Evolutionary conservation across 2,329 filamentous ascomycete genomes (phyloP), one percentile per base, ranked within the genome.

Genomic region (Diaporthe nobilis): DNA sequence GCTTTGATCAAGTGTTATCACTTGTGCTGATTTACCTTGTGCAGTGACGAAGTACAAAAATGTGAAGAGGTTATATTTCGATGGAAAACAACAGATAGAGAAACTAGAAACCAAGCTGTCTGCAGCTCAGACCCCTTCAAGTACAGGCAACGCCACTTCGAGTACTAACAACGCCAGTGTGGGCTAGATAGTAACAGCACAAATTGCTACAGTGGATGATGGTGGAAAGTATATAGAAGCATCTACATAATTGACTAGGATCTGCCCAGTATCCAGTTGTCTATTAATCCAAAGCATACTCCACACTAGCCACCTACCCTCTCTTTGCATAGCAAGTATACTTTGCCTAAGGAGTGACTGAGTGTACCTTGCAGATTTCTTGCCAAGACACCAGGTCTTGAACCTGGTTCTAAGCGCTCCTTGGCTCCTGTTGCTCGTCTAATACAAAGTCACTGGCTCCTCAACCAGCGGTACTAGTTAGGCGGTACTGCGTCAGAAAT

Each of bases 51-150:
- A 98, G 86, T 98, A 98, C 83, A 97, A 97, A 83, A 98, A 98
- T 82, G 96, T 99, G 74, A 99, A 98, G 87, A 93, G 95, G 73
- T 94, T 98, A 80, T 99, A 98, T 83, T 98, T 98, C 83, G 97
- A 98, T 78, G 95, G 96, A 81, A 96, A 98, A 82, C 90, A 92
- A 20, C 95, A 98, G 85, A 96, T 98, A 71, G 96, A 98, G 81
- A 91, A 94, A 80, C 93, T 98, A 80, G 94, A 93, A 79, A 13
- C 51, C 13, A 25, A 55, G n/a, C n/a, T 15, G 51, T 28, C n/a
- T 28, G n/a, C 51, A 7, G 6, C 25, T 17, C 51, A 28, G 12
- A 15, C n/a, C 51, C 15, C 51, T 55, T 25, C 25, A 5, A 55
- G 51, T 13, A 25, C 22, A 0, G 49, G 13, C 22, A 25, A 51